These are phyloP conservation scores for Thermomyces lanuginosus DNA, from an alignment of 2,329 filamentous ascomycete genomes.

Conservation along the genomic window DNA sequence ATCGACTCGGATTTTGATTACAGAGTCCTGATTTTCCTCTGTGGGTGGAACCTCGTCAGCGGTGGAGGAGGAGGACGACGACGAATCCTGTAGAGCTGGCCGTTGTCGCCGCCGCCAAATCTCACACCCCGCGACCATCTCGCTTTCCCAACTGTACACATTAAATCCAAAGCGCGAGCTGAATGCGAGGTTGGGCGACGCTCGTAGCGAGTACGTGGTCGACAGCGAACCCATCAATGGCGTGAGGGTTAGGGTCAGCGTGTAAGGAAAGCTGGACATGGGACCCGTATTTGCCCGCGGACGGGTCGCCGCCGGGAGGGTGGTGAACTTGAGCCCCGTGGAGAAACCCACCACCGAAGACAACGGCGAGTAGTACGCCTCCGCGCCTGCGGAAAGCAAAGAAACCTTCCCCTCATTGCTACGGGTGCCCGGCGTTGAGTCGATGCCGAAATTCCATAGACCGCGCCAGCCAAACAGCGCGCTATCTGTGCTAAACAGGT, in stretches of 20 bases:
- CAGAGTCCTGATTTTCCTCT: slow-evolving; percentile 45
- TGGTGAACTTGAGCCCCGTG: slow-evolving; percentile 76
- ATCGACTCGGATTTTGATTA: slow-evolving; percentile 77
- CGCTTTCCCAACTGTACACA: slow-evolving; percentile 93
- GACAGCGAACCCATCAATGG: slow-evolving; percentile 88
- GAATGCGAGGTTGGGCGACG: slow-evolving; percentile 64
- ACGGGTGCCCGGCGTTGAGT: slow-evolving; percentile 9
- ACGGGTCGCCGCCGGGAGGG: slow-evolving; percentile 44
- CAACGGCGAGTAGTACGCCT: slow-evolving; percentile 86
- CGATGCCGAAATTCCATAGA: slow-evolving; percentile 83
- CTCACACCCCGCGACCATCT: slow-evolving; percentile 81
- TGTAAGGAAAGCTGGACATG: slow-evolving; percentile 68
- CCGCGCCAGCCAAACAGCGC: slow-evolving; percentile 74
- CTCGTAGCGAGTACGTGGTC: slow-evolving; percentile 80
- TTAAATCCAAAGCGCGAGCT: slow-evolving; percentile 94
- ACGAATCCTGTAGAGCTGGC: slow-evolving; percentile 16
- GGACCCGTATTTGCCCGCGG: slow-evolving; percentile 13
- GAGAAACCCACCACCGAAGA: slow-evolving; percentile 91
- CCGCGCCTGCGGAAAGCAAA: slow-evolving; percentile 76
- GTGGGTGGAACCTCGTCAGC: slow-evolving; percentile 4
- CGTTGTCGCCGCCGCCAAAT: slow-evolving; percentile 53
- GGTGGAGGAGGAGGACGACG: slow-evolving; percentile 8
- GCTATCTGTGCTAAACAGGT: slow-evolving; percentile 81
- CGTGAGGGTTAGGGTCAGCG: slow-evolving; percentile 82
- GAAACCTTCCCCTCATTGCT: slow-evolving; percentile 34